Evolutionary conservation across 208 protist genomes (phyloP).

Genomic region (Trypanosoma scelopori): DNA sequence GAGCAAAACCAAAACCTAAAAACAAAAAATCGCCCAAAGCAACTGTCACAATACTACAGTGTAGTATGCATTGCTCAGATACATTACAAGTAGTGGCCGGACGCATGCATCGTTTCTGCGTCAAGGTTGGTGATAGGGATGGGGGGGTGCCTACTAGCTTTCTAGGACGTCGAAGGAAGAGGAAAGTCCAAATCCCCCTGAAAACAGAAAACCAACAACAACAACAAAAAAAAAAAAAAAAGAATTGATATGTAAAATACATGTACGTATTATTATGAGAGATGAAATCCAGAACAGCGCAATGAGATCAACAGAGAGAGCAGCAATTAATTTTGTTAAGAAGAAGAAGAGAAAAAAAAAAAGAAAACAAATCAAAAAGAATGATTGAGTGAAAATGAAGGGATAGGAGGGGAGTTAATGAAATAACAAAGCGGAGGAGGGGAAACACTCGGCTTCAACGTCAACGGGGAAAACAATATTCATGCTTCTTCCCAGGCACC

Average conservation of each 20-base stretch:
- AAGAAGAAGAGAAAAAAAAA: constrained; percentile 1
- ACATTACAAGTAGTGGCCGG: too few relatives aligned
- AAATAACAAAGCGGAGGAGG: neutral
- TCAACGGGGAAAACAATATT: neutral
- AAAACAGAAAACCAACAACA: neutral
- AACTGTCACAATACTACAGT: too few relatives aligned
- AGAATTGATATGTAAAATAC: neutral
- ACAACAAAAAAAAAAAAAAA: constrained; percentile 17
- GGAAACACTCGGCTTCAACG: neutral
- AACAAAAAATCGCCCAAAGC: too few relatives aligned
- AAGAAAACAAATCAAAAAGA: neutral
- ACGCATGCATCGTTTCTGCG: too few relatives aligned
- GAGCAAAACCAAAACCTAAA: too few relatives aligned
- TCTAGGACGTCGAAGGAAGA: too few relatives aligned
- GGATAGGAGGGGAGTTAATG: neutral
- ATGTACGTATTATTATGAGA: neutral
- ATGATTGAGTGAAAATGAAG: neutral
- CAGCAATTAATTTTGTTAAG: neutral
- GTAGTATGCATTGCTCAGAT: too few relatives aligned
- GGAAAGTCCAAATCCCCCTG: neutral
- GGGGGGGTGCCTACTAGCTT: too few relatives aligned
- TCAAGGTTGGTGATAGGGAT: too few relatives aligned
- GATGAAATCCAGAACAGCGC: neutral
- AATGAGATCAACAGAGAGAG: neutral
- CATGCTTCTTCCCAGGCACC: too few relatives aligned